A percentile compares a stretch with the other conserved stretches of the same genome.
phyloP scores from a whole-genome alignment of 1,139 yeast genomes.

The Taiozyma sp. region DNA sequence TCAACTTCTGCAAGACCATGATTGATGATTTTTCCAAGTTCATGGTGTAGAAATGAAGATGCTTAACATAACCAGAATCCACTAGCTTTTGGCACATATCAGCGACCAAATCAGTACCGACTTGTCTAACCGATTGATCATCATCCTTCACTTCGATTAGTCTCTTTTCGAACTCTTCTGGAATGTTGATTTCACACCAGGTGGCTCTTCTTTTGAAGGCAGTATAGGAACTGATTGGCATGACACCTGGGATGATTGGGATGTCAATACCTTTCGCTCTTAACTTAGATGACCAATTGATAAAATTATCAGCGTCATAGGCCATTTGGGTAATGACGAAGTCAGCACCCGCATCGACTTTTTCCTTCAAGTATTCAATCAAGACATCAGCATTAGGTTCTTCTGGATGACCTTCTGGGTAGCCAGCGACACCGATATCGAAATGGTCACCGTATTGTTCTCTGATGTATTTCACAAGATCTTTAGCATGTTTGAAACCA shows the following conservation, averaged over 20 bases:
- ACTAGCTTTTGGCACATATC: constrained; percentile 78
- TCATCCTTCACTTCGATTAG: constrained; percentile 87
- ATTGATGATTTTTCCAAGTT: constrained; percentile 87
- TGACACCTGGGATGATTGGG: constrained; percentile 95
- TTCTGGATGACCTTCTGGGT: constrained; percentile 81
- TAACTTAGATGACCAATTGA: constrained; percentile 73
- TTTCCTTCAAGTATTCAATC: constrained; percentile 70
- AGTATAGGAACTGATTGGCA: constrained; percentile 96
- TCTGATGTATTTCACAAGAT: constrained; percentile 52
- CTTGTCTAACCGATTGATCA: constrained; percentile 81
- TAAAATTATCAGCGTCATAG: constrained; percentile 83
- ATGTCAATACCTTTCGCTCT: constrained; percentile 72
- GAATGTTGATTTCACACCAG: constrained; percentile 86
- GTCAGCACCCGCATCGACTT: constrained; percentile 90
- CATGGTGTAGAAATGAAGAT: constrained; percentile 95
- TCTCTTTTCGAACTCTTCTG: constrained; percentile 63
- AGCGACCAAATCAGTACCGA: constrained; percentile 78
- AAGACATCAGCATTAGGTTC: constrained; percentile 57
- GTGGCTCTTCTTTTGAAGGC: constrained; percentile 89
- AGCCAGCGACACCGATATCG: constrained; percentile 73
- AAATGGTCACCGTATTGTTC: constrained; percentile 56
- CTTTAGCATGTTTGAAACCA: constrained; percentile 71
- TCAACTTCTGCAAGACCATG: constrained; percentile 78
- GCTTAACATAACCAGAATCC: constrained; percentile 71
- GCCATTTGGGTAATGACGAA: constrained; percentile 92